Evolutionary conservation across 495 filamentous ascomycete genomes (phyloP), one percentile per base, ranked within the genome.

Genomic region (Ramalina intermedia): DNA sequence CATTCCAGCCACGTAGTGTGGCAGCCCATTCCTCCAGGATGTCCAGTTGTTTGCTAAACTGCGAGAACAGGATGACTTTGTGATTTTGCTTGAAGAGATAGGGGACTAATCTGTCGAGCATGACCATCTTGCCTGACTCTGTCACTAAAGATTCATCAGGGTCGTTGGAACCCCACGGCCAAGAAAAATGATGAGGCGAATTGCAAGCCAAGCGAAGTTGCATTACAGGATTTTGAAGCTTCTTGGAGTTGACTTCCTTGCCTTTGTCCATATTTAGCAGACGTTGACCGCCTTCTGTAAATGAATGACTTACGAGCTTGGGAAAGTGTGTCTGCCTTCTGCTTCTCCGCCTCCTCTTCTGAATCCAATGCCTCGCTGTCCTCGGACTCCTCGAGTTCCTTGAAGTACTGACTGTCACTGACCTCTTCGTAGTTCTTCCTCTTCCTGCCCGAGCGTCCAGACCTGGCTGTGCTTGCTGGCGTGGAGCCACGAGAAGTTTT

Each of bases 151-250:
- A 78, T 57, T 90, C 82, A 59, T 96, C 87, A 12, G 68, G 63
- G 46, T 76, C 71, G 23, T 71, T 66, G 6, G 65, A 57, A 16
- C 63, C 65, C 79, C 87, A 98, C 0, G 91, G 91, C 69, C 87
- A 91, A 67, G 89, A 96, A 67, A 98, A 96, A 57, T 95, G 90
- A 64, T 96, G 90, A 0, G 91, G 91, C 2, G 76, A 82, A 63
- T 98, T 93, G 66, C 93, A 96, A 40, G 82, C 84, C 2, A 94
- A 77, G 6, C 91, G 84, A 12, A 96, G 79, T 64, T 98, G 91
- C 74, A 96, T 82, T 23, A 96, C 63, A 0, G 89, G 86, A 57
- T 98, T 98, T 52, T 93, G 89, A 23, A 98, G 76, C 61, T 96
- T 96, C 69, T 96, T 98, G 24, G 75, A 74, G n/a, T 75, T 65